Conservation (phyloP, 2,329 filamentous ascomycete species). For the Paracoccidioides brasiliensis region DNA sequence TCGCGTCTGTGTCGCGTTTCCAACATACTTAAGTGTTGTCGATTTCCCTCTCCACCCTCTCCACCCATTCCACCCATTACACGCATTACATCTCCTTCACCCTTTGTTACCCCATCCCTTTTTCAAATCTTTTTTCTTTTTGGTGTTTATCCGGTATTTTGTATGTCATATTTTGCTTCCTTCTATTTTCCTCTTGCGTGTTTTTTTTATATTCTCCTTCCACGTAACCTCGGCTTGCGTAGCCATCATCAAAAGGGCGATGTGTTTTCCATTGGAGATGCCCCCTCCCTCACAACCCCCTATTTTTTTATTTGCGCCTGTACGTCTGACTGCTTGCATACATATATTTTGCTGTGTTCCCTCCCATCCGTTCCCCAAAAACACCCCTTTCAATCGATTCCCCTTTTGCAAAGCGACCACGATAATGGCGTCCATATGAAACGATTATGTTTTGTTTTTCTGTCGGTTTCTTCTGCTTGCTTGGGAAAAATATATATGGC, state of each 20-base stretch:
- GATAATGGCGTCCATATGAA: conserved; percentile 1
- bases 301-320: too few species aligned
- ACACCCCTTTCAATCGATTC: neutral
- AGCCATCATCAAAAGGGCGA: too few species aligned
- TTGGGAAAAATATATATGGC: neutral
- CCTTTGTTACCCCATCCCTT: neutral
- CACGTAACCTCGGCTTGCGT: too few species aligned
- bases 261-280: too few species aligned
- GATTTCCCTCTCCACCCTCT: neutral
- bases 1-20: neutral
- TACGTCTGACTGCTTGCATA: too few species aligned
- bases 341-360: too few species aligned
- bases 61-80: neutral
- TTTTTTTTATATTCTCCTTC: neutral
- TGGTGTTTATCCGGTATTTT: neutral
- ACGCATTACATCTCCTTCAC: neutral
- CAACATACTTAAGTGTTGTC: neutral
- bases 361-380: neutral
- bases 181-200: conserved; percentile 6
- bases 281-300: too few species aligned
- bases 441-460: conserved; percentile 7
- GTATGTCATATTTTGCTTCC: conserved; percentile 4
- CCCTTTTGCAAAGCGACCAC: conserved; percentile 2
- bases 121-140: neutral
- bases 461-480: neutral